Evolutionary conservation across 176 grass and related monocot species (phyloP).

Genomic region (Cenchrus purpureus): DNA sequence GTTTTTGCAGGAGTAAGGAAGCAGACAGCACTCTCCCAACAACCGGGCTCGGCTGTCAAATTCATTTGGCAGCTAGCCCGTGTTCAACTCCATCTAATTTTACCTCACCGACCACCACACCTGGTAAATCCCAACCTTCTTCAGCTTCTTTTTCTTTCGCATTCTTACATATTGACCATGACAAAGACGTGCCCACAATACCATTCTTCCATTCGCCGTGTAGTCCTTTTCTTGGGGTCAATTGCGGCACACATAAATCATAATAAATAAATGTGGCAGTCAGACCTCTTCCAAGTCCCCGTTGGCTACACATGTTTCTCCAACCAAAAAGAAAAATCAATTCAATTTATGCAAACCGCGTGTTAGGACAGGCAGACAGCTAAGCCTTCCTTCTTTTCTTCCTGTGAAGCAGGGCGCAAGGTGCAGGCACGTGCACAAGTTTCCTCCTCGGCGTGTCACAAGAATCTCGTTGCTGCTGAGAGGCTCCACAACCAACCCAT

Average conservation of each 20-base stretch:
- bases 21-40: constrained; percentile 1
- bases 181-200: constrained; percentile 18
- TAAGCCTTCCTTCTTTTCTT: constrained; percentile 19
- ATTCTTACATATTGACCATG: constrained; percentile 25
- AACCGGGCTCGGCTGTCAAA: constrained; percentile 65
- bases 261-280: background rate
- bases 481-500: background rate
- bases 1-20: constrained; percentile 29
- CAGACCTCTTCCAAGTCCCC: background rate
- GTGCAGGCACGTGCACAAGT: background rate
- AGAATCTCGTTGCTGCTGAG: constrained; percentile 8
- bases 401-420: constrained; percentile 35
- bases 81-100: constrained; percentile 25
- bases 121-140: constrained; percentile 26
- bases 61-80: constrained; percentile 54
- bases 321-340: background rate
- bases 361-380: constrained; percentile 26
- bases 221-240: background rate
- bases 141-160: background rate
- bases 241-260: constrained; percentile 1
- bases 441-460: constrained; percentile 7
- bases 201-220: too few relatives aligned
- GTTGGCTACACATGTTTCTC: background rate
- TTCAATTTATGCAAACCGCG: constrained; percentile 33
- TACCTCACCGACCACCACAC: background rate